A percentile compares a stretch with the other conserved stretches of the same genome.
Evolutionary conservation across 2,329 filamentous ascomycete species (phyloP).

Genomic region (Dothistroma septosporum): DNA sequence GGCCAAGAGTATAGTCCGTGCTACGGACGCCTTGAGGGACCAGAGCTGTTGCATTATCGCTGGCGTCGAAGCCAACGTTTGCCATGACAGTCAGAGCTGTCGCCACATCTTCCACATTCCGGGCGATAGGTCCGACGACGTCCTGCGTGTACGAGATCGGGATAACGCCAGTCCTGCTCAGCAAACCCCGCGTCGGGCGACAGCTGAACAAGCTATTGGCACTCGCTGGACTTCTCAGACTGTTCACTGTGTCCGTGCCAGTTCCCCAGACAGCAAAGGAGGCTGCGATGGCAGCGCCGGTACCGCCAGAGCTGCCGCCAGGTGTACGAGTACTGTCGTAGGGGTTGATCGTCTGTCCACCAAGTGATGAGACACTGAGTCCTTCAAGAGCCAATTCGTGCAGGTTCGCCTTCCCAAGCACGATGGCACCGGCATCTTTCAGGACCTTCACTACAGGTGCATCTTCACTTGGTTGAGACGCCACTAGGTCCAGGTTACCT

Average conservation of each 20-base stretch:
- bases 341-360: constrained; percentile 62
- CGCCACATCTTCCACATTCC: constrained; percentile 33
- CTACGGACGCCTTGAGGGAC: constrained; percentile 41
- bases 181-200: constrained; percentile 43
- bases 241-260: constrained; percentile 51
- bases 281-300: constrained; percentile 56
- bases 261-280: constrained; percentile 52
- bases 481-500: constrained; percentile 48
- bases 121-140: constrained; percentile 31
- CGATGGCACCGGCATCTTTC: constrained; percentile 33
- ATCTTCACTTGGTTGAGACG: constrained; percentile 43
- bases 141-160: constrained; percentile 35
- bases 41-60: constrained; percentile 52
- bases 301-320: constrained; percentile 61
- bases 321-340: constrained; percentile 64
- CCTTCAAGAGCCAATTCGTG: constrained; percentile 64
- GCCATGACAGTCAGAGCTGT: constrained; percentile 39
- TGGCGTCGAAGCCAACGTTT: constrained; percentile 47
- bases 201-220: constrained; percentile 59
- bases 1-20: constrained; percentile 46
- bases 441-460: constrained; percentile 30
- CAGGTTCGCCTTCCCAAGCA: constrained; percentile 39
- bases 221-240: constrained; percentile 57
- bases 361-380: constrained; percentile 57
- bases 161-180: constrained; percentile 30